Base-by-base conservation (phyloP, 768 basidiomycete species). In the Amanita rimosa region DNA sequence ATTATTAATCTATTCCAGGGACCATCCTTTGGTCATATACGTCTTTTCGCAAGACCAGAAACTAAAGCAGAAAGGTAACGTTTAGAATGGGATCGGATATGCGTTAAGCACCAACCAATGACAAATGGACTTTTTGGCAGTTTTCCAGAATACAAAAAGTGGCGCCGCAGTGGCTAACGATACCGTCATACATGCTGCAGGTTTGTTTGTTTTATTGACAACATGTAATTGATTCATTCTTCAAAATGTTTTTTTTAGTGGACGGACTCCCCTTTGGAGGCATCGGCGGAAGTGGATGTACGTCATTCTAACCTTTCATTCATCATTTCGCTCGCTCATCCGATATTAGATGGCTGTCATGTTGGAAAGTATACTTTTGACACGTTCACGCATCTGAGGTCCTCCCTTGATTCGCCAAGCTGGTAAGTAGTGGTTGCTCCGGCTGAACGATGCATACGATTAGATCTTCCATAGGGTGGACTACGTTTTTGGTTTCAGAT, bases 311-410 rank as follows among this genome's bases (percentile, higher is more conserved):
- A 19, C 16, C 21, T 37, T 11, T 2, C 9, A 24, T 16, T 6
- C 17, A 26, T 22, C 29, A 4, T 8, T 27, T n/a, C 39, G 17
- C 11, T 41, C 39, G 9, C 26, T 24, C 13, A 8, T 21, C 19
- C 13, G 1, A 35, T 16, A 17, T n/a, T 33, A 83, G 86, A 70
- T 50, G 81, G 89, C 10, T 68, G 72, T 48, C 79, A 85, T 57
- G 79, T 81, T 3, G 83, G 88, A 31, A 88, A 88, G 58, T 83
- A 68, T 57, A 67, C 70, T 4, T 92, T 91, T 54, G 83, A 88
- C 52, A 67, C 74, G 58, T 92, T 93, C 65, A 88, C 86, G 0
- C 87, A 91, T 59, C 54, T 75, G 21, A 75, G 90, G 45, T 60
- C 80, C 4, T 75, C 81, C 0, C 44, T 76, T 31, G 76, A 83